Conservation (phyloP, 768 basidiomycete genomes). For the Lactarius akahatsu region DNA sequence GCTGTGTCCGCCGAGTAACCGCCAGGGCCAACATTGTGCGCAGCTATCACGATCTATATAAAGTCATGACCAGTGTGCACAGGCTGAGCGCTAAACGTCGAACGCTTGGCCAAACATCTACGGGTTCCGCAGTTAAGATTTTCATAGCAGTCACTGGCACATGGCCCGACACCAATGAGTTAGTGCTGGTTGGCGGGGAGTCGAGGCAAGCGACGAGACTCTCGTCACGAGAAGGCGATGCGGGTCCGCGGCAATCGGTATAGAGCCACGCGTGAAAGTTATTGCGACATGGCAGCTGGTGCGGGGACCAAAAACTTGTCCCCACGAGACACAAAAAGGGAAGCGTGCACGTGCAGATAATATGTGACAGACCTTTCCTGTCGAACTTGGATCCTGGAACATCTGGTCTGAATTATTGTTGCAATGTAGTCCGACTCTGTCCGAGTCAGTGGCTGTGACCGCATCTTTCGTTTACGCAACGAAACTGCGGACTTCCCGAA, state of each 20-base stretch:
- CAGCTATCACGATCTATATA: too few species aligned
- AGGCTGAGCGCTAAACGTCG: not conserved
- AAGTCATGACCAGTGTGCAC: not conserved
- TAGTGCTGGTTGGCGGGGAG: not conserved
- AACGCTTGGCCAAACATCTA: too few species aligned
- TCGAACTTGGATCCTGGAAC: too few species aligned
- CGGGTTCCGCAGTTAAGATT: not conserved
- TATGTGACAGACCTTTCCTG: not conserved
- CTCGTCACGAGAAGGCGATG: slow-evolving; percentile 1
- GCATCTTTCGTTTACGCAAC: not conserved
- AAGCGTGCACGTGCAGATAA: not conserved
- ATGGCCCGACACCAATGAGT: not conserved
- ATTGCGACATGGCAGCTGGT: not conserved
- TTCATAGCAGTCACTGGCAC: not conserved
- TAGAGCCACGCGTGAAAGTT: not conserved
- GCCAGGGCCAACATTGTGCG: too few species aligned
- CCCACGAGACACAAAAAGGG: not conserved
- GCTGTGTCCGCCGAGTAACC: too few species aligned
- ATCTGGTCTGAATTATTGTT: not conserved
- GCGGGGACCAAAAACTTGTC: not conserved
- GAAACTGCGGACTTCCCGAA: not conserved
- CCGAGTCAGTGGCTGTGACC: not conserved
- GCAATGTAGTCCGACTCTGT: not conserved
- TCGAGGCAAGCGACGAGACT: not conserved
- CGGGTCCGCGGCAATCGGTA: not conserved